Evolutionary conservation across 2,329 filamentous ascomycete genomes (phyloP).

Genomic region (Penicillium psychrosexuale): DNA sequence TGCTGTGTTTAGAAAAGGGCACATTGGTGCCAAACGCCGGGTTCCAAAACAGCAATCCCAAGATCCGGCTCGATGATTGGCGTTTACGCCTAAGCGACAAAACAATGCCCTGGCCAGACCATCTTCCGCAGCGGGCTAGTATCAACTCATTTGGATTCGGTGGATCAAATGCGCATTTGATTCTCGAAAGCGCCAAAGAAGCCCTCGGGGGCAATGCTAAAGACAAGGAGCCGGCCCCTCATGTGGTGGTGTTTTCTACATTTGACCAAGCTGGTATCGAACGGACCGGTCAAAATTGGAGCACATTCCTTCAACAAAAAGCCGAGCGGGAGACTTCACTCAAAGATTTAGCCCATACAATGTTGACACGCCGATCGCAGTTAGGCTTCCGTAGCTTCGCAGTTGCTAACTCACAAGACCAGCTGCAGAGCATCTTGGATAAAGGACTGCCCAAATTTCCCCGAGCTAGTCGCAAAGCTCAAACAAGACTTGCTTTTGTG

Average conservation of each 20-base stretch:
- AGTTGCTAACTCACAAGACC: conserved; percentile 14
- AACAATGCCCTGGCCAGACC: conserved; percentile 20
- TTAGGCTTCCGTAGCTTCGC: conserved; percentile 21
- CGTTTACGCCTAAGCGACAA: conserved; percentile 15
- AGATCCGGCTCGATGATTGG: conserved; percentile 34
- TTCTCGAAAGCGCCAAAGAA: conserved; percentile 21
- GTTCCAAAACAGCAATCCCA: conserved; percentile 42
- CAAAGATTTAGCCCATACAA: conserved; percentile 15
- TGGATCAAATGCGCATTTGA: conserved; percentile 26
- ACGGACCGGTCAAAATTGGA: conserved; percentile 13
- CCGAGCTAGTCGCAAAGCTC: conserved; percentile 15
- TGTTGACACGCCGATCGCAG: conserved; percentile 19
- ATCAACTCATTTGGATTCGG: conserved; percentile 32
- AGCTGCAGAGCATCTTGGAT: conserved; percentile 6
- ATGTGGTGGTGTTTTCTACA: conserved; percentile 17
- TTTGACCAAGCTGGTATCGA: conserved; percentile 21
- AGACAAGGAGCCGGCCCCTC: conserved; percentile 11
- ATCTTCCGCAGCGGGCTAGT: conserved; percentile 19
- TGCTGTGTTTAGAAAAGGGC: conserved; percentile 43
- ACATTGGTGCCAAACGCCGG: conserved; percentile 47
- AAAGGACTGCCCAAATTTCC: conserved; percentile 14
- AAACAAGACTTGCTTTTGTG: conserved; percentile 25
- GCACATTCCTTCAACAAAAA: conserved; percentile 8
- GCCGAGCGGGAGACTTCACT: conserved; percentile 3
- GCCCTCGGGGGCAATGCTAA: conserved; percentile 7